These are phyloP conservation scores for Colletotrichum destructivum DNA, from an alignment of 2,329 filamentous ascomycete genomes.

Conservation along the genomic window DNA sequence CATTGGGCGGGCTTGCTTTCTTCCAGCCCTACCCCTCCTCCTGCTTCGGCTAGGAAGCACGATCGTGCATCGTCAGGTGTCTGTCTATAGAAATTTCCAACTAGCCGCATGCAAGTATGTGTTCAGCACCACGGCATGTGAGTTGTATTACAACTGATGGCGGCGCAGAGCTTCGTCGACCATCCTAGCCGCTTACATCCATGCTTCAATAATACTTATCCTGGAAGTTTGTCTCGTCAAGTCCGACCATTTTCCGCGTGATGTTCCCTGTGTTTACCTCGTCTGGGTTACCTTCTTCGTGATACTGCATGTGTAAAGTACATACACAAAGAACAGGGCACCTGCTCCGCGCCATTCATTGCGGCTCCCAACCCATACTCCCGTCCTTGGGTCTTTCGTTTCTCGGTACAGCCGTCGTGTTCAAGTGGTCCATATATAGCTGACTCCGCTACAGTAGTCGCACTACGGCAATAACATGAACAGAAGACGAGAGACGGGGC, in stretches of 20 bases:
- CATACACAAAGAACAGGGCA: background rate
- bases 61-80: background rate
- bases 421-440: too few species aligned
- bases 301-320: background rate
- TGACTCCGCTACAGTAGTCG: background rate
- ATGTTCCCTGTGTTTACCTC: conserved; percentile 15
- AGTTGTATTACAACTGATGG: background rate
- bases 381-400: background rate
- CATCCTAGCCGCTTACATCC: too few species aligned
- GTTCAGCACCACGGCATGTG: background rate
- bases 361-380: conserved; percentile 3
- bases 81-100: background rate
- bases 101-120: background rate
- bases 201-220: background rate
- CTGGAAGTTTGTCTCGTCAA: background rate
- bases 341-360: background rate
- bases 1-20: background rate
- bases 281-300: conserved; percentile 6
- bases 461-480: background rate
- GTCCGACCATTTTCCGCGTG: background rate
- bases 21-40: background rate
- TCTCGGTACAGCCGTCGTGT: background rate
- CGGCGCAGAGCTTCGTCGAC: background rate
- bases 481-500: background rate
- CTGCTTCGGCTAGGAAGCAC: background rate